A percentile compares a stretch with the other conserved stretches of the same genome.
Conservation (phyloP, 257 asterid genomes). For the Coffea canephora region DNA sequence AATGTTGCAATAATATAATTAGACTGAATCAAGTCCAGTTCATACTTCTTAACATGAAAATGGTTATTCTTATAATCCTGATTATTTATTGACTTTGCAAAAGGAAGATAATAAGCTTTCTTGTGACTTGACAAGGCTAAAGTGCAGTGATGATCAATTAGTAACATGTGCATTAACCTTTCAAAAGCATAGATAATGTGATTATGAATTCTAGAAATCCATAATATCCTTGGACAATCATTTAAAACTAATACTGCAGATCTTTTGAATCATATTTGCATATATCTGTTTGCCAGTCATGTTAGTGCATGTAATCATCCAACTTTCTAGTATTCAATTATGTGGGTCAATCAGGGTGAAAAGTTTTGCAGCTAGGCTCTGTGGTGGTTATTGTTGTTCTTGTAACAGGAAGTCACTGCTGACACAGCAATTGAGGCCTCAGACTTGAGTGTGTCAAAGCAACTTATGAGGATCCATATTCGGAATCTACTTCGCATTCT, state of each 20-base stretch:
- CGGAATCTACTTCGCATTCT: slow-evolving; percentile 63
- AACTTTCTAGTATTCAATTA: neutral
- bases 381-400: neutral
- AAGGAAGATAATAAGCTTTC: neutral
- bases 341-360: neutral
- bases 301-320: neutral
- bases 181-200: neutral
- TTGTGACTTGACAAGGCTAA: neutral
- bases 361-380: neutral
- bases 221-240: too few relatives aligned
- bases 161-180: too few relatives aligned
- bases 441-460: slow-evolving; percentile 49
- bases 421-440: slow-evolving; percentile 69
- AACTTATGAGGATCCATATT: slow-evolving; percentile 75
- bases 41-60: too few relatives aligned
- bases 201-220: too few relatives aligned
- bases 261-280: neutral
- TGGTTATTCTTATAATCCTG: neutral
- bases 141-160: too few relatives aligned
- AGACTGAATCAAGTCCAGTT: neutral
- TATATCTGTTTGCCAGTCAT: neutral
- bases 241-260: neutral
- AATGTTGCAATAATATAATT: neutral
- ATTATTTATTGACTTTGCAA: neutral
- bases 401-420: slow-evolving; percentile 78